Base-by-base conservation (phyloP, 2,329 filamentous ascomycete species). In the Paecilomyces dactylethromorphus region DNA sequence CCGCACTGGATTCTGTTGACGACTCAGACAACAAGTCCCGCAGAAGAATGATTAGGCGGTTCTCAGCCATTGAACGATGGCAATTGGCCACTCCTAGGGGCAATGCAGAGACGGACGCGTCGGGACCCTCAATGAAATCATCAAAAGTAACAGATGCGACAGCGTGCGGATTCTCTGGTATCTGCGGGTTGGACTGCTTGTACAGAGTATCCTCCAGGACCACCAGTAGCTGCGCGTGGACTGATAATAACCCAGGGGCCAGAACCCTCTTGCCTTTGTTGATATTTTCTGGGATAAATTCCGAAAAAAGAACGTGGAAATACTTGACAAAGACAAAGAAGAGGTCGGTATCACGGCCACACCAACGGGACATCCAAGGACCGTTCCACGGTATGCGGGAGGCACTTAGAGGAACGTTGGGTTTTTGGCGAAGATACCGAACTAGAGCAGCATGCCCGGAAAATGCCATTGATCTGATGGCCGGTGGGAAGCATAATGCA, bases 301-400 rank as follows among this genome's bases (percentile, higher is more conserved):
- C 90, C 49, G 90, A 85, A 3, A 87, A 82, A 2, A 97, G 79
- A 21, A 93, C 82, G 71, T 93, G 89, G 66, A 89, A 95, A 70
- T 94, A 88, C 74, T 96, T 96, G 76, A 87, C 85, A 68, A 97
- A 97, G 52, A 95, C 88, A 75, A 93, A 96, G 70, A 96, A 91
- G 33, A 97, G 79, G 68, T 96, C 92, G 3, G 89, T 95, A 66
- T 96, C 92, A 1, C 87, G 85, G 13, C 92, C 92, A 61, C 86
- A 88, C 92, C 92, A 97, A 61, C 91, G 85, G 45, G 88, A 85
- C 7, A 90, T 80, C 92, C 92, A 97, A 0, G 87, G 86, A 0
- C 91, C 90, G 66, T 89, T 86, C 92, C 92, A 97, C 51, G 87
- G 80, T n/a, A 96, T 87, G 63, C 87, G 85, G 31, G 85, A 82